Base-by-base conservation (phyloP, 768 basidiomycete species). In the Leccinum boreale region DNA sequence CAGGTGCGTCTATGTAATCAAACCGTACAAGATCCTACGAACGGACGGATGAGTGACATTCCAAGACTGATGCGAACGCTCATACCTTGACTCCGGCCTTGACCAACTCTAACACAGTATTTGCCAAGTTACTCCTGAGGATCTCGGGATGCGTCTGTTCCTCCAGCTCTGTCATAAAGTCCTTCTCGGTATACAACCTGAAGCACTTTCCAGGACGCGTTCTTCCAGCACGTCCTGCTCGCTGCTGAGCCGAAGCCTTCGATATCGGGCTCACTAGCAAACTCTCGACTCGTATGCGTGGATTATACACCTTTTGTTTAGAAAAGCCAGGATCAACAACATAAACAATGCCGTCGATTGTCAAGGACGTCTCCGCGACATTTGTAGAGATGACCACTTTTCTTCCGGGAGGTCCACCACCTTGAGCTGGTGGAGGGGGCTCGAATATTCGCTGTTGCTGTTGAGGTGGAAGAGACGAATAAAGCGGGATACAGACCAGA, bases 281-380 rank as follows among this genome's bases (percentile, higher is more conserved):
- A 59, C 88, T 90, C 77, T 99, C 96, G 19, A 98, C 96, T 49
- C 96, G 87, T 58, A 98, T 97, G 29, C 96, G 84, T 0, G 96
- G 97, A 71, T 98, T 98, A 78, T 98, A 99, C 50, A 98, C 89
- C 70, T 96, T 98, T 74, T 98, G 96, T 74, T 99, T 96, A 33
- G 90, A 94, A 77, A 98, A 97, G 1, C 94, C 95, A 0, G 95
- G 93, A 68, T 98, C 96, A 48, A 98, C 94, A 57, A 98, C 96
- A 66, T 98, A 99, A n/a, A 99, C 95, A 66, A 99, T 98, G 21
- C 96, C 96, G 64, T 99, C 96, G 57, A 99, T 98, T 3, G 96
- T 99, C 45, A 98, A 75, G 2, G 94, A 96, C 2, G 96, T 98
- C 74, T 99, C 96, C 3, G 97, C 97, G 57, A 98, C 94, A 70